These are phyloP conservation scores for Colletotrichum tropicale DNA, from an alignment of 2,329 filamentous ascomycete genomes.

Conservation along the genomic window DNA sequence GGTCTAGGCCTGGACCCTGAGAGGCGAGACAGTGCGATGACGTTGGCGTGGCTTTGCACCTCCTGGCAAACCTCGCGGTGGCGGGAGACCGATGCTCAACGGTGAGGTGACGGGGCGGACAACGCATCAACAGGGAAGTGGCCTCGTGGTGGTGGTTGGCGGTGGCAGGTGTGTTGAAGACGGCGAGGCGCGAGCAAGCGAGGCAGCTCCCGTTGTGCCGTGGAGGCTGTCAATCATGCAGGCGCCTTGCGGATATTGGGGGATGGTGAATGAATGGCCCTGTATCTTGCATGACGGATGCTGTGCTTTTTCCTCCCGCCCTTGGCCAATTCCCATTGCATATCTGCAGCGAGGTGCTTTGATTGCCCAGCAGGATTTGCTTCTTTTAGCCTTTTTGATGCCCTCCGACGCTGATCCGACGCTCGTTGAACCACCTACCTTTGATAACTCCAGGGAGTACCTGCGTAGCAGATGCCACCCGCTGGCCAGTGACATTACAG, in stretches of 20 bases:
- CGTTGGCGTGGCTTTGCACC: slow-evolving; percentile 11
- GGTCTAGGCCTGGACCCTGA: slow-evolving; percentile 1
- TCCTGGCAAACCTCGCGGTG: not conserved
- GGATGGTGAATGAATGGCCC: not conserved
- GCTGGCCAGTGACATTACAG: not conserved
- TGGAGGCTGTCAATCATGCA: not conserved
- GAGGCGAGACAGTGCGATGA: slow-evolving; percentile 14
- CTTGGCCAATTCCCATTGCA: not conserved
- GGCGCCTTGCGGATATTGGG: not conserved
- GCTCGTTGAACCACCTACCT: not conserved
- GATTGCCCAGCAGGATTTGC: not conserved
- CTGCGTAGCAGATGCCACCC: not conserved
- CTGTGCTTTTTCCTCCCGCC: not conserved
- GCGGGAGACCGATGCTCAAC: not conserved
- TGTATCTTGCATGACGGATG: not conserved
- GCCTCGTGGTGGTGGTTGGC: not conserved
- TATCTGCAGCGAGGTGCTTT: not conserved
- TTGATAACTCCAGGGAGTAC: not conserved
- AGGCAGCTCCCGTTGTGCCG: not conserved
- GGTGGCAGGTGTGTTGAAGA: not conserved
- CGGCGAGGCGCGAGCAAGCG: not conserved
- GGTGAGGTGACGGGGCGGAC: not conserved
- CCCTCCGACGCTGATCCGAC: slow-evolving; percentile 1
- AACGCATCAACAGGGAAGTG: not conserved
- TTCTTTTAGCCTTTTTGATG: not conserved